Evolutionary conservation across 1,284 basidiomycete genomes (phyloP).

Genomic region (Cutaneotrichosporon cyanovorans): DNA sequence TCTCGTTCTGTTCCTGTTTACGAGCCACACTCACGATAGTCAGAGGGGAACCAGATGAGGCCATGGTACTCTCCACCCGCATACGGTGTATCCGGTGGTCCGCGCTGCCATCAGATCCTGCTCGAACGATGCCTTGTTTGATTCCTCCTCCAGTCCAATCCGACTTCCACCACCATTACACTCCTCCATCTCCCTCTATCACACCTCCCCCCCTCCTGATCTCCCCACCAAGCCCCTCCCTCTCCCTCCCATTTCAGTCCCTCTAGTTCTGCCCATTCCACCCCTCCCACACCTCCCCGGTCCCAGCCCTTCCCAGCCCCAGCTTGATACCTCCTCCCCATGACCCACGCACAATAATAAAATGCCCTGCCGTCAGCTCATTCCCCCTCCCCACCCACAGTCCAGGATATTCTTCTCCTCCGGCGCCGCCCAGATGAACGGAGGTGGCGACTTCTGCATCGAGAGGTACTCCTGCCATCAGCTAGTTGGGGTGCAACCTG

Average conservation of each 20-base stretch:
- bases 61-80: slow-evolving; percentile 89
- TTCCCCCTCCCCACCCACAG: slow-evolving; percentile 54
- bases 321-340: not conserved
- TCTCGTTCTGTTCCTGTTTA: too few relatives aligned
- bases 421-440: slow-evolving; percentile 85
- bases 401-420: slow-evolving; percentile 90
- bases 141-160: too few relatives aligned
- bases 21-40: slow-evolving; percentile 67
- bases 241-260: too few relatives aligned
- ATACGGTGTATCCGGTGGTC: slow-evolving; percentile 85
- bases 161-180: too few relatives aligned
- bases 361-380: slow-evolving; percentile 62
- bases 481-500: not conserved
- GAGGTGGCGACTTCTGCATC: slow-evolving; percentile 89
- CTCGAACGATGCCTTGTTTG: too few relatives aligned
- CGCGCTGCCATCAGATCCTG: slow-evolving; percentile 59
- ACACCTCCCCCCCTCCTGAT: too few relatives aligned
- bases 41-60: slow-evolving; percentile 66
- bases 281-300: too few relatives aligned
- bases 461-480: slow-evolving; percentile 71
- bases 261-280: too few relatives aligned
- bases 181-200: too few relatives aligned
- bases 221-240: too few relatives aligned
- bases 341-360: slow-evolving; percentile 61
- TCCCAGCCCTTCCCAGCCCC: too few relatives aligned